These are phyloP conservation scores for Corrigiola litoralis DNA, from an alignment of 179 eudicot species.

Conservation along the genomic window DNA sequence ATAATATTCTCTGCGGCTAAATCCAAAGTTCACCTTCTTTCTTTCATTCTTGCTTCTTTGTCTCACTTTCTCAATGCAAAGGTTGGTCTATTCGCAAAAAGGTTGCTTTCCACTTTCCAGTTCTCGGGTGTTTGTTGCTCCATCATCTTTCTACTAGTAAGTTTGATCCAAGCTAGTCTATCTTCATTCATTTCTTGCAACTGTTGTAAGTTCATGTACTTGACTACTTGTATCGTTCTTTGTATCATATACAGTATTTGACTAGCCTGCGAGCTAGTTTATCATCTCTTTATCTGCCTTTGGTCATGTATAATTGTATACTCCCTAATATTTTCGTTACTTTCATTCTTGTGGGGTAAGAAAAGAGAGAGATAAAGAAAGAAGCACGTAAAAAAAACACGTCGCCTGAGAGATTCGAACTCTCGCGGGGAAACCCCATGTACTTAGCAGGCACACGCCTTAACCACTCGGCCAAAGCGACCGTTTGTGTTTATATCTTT, in stretches of 20 bases:
- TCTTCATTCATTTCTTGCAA: background rate
- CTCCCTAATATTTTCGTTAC: too few relatives aligned
- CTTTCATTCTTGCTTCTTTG: too few relatives aligned
- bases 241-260: too few relatives aligned
- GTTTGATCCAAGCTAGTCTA: background rate
- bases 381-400: background rate
- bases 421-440: constrained; percentile 38
- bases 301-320: too few relatives aligned
- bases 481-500: background rate
- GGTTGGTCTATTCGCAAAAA: background rate
- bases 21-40: background rate
- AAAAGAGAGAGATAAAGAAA: background rate
- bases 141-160: background rate
- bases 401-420: constrained; percentile 39
- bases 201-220: too few relatives aligned
- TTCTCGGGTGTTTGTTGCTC: too few relatives aligned
- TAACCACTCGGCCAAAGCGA: constrained; percentile 46
- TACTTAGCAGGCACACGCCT: constrained; percentile 38
- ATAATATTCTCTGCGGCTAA: background rate
- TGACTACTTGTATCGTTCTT: too few relatives aligned
- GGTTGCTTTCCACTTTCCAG: background rate
- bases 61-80: background rate
- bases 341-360: background rate
- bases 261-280: too few relatives aligned
- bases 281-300: too few relatives aligned